These are phyloP conservation scores for Diplodia intermedia DNA, from an alignment of 2,329 filamentous ascomycete genomes.

Conservation along the genomic window DNA sequence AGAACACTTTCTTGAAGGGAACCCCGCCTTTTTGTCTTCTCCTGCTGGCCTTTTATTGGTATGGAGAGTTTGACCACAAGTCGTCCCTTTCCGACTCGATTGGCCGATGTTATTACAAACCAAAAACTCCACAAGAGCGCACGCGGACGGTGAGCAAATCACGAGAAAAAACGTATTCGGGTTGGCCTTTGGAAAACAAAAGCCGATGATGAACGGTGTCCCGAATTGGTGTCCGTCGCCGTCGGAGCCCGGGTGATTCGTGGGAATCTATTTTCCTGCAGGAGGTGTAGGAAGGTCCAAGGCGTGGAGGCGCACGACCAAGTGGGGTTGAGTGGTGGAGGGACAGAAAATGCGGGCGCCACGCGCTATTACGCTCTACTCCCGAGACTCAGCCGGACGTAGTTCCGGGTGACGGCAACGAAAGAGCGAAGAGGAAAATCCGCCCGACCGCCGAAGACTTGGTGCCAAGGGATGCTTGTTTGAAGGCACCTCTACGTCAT, in stretches of 20 bases:
- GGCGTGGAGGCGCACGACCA: constrained; percentile 20
- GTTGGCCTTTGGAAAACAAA: not conserved
- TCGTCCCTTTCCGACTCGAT: not conserved
- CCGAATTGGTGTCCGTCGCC: not conserved
- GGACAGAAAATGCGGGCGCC: not conserved
- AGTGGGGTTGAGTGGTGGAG: constrained; percentile 13
- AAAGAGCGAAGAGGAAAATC: no score
- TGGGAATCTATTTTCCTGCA: constrained; percentile 19
- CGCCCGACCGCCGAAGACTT: not conserved
- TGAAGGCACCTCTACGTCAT: not conserved
- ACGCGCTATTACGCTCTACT: not conserved
- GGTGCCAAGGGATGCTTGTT: constrained; percentile 16
- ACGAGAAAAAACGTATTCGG: not conserved
- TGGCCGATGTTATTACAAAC: not conserved
- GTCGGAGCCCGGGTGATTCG: not conserved
- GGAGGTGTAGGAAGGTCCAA: constrained; percentile 17
- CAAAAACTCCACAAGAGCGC: not conserved
- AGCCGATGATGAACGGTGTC: constrained; percentile 1
- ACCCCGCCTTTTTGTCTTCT: not conserved
- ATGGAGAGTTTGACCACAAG: not conserved
- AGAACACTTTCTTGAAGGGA: not conserved
- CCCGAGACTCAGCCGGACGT: constrained; percentile 11
- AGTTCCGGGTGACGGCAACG: not conserved
- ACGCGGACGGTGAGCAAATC: not conserved
- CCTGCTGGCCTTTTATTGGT: not conserved